Base-by-base conservation (phyloP, 495 filamentous ascomycete genomes). In the Emericellopsis terricola region DNA sequence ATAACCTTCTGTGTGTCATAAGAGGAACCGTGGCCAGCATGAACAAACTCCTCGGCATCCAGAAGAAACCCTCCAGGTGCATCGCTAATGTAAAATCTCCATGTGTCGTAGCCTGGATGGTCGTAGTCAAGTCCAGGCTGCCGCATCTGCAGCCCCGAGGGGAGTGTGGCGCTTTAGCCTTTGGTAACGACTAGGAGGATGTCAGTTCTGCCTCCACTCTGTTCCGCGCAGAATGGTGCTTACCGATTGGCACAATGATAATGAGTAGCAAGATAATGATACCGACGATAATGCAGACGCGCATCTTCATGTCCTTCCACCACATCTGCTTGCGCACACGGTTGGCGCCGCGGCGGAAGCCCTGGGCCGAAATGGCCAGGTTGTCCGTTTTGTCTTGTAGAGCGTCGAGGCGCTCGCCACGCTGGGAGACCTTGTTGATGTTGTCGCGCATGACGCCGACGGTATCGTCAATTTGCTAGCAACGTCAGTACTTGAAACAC, bases 241-340 rank as follows among this genome's bases (percentile, higher is more conserved):
- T 72, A 89, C 87, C 81, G 40, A 76, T 62, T 32, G 83, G 84
- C 37, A 94, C 76, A 47, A 94, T 85, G 49, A 97, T 94, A 50
- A 97, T 71, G 36, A 93, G 60, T 37, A 96, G 65, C 41, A 96
- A 60, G 34, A 94, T 62, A 46, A 94, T 76, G 56, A 96, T 77
- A 39, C 81, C 87, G 37, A 76, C 65, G 39, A 84, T 78, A 47
- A 99, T 62, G 55, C 85, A 96, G 61, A 94, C 89, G 48, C 87
- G 75, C 89, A 96, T 99, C 70, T 93, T 94, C 84, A 96, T 94
- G 56, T 97, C 87, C 71, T 69, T 68, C 64, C 64, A 69, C 65
- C 65, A 68, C 64, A 94, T 92, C 52, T 84, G 65, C 70, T 94
- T 96, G 45, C 87, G 72, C 38, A 96, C 87, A 42, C 81, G 69